Evolutionary conservation across 495 filamentous ascomycete species (phyloP).

Genomic region (Collariella sp.): DNA sequence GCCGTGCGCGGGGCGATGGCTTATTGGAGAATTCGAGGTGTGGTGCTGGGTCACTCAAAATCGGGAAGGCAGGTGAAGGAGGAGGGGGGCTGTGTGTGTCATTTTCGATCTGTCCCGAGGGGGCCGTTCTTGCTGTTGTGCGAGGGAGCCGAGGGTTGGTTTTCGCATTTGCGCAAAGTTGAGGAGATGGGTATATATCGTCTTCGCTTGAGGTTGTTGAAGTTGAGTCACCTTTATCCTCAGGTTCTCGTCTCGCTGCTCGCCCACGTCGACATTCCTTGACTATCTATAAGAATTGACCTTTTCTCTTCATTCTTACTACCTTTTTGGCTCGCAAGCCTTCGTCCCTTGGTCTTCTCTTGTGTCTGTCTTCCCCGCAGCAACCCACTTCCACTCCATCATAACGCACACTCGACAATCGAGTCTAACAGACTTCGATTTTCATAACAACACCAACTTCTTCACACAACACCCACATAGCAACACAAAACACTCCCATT

Average conservation of each 20-base stretch:
- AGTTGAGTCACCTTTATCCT: not conserved
- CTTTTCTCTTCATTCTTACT: not conserved
- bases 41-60: conserved; percentile 9
- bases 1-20: not conserved
- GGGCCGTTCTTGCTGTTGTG: not conserved
- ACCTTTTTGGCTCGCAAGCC: not conserved
- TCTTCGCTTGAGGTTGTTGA: not conserved
- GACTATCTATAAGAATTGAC: not conserved
- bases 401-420: no score
- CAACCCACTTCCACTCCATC: not conserved
- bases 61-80: not conserved
- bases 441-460: not conserved
- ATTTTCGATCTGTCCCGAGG: conserved; percentile 4
- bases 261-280: not conserved
- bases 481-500: not conserved
- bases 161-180: conserved; percentile 32
- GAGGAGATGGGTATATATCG: conserved; percentile 13
- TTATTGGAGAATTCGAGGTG: conserved; percentile 26
- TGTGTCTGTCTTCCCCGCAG: not conserved
- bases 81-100: conserved; percentile 1
- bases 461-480: not conserved
- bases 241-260: not conserved
- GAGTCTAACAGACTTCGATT: not conserved
- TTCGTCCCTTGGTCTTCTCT: not conserved
- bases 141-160: not conserved